Base-by-base conservation (phyloP, 2,329 filamentous ascomycete genomes). In the Penicillium crustosum region DNA sequence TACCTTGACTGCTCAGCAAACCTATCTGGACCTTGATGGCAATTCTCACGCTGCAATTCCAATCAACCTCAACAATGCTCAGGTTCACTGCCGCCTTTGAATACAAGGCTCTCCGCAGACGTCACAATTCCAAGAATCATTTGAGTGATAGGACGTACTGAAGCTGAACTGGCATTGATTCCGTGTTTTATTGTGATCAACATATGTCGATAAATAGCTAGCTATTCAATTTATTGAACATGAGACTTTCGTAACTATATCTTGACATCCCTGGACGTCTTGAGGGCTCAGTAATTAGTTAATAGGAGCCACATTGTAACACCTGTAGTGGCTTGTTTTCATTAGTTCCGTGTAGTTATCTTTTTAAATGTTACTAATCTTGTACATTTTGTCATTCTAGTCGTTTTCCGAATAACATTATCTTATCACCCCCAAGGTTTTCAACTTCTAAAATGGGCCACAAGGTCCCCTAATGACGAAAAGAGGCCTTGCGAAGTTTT, bases 11-110 rank as follows among this genome's bases (percentile, higher is more conserved):
- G 43, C 57, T 25, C 29, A 54, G n/a, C 33, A 49, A 4, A 60
- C 59, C 13, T 63, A 42, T 21, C 15, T 48, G 19, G 59, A 61
- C 25, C 41, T 63, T n/a, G 59, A 61, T 43, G 56, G 56, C 19
- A 61, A 52, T 8, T 41, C 59, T 1, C 36, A 23, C 23, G 27
- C 49, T 3, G 53, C 47, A 15, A 49, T 42, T 36, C 53, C 56
- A 25, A 39, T 63, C 48, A 49, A 61, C 10, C 45, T 63, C 10
- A 50, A 52, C 33, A 19, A 43, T 12, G 59, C 44, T 9, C 9
- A 15, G 7, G 52, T 61, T 45, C 55, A 38, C 45, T 63, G 61
- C 42, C 39, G 33, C 9, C 51, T 39, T 23, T 57, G 17, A 44
- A 39, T n/a, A 7, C 3, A 8, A 23, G 19, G 35, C 19, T 25